Percentiles rank a stretch among this genome's conserved stretches.
Evolutionary conservation across 2,329 filamentous ascomycete genomes (phyloP).

Genomic region (Cytospora schulzeri): DNA sequence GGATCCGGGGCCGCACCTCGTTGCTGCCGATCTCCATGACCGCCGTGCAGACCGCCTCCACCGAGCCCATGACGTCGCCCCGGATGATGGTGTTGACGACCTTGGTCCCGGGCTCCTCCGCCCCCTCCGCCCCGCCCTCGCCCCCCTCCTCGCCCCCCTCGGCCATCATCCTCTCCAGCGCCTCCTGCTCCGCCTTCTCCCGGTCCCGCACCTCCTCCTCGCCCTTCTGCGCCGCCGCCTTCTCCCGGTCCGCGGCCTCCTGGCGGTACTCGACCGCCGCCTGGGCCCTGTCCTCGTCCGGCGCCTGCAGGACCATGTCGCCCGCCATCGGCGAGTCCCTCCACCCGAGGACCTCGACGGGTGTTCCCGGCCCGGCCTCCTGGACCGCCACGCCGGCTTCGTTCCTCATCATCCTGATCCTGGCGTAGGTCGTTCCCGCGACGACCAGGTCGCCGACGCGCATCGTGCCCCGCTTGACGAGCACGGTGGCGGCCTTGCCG

Average conservation of each 20-base stretch:
- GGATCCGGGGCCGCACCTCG: conserved; percentile 75
- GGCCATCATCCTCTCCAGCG: conserved; percentile 40
- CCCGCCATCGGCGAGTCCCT: conserved; percentile 79
- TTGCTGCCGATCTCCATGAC: conserved; percentile 80
- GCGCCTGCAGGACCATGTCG: conserved; percentile 82
- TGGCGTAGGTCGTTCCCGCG: conserved; percentile 85
- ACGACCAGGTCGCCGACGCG: conserved; percentile 80
- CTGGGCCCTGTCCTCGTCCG: conserved; percentile 76
- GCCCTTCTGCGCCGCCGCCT: conserved; percentile 81
- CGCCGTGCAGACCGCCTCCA: conserved; percentile 82
- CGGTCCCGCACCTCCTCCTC: conserved; percentile 66
- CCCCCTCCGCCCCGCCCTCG: conserved; percentile 40
- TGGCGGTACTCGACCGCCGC: conserved; percentile 75
- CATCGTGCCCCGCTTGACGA: conserved; percentile 86
- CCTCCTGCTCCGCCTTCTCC: conserved; percentile 53
- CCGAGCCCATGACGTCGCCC: conserved; percentile 90
- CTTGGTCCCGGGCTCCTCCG: conserved; percentile 45
- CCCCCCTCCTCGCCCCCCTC: conserved; percentile 38
- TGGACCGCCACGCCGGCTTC: conserved; percentile 74
- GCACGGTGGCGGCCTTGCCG: conserved; percentile 84
- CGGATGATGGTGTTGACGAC: conserved; percentile 84
- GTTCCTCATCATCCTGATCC: conserved; percentile 80
- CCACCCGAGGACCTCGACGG: conserved; percentile 96
- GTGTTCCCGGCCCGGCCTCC: conserved; percentile 82
- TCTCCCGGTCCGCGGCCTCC: conserved; percentile 70